Conservation (phyloP, 345 rosid species). For the Cardamine chenopodiifolia region DNA sequence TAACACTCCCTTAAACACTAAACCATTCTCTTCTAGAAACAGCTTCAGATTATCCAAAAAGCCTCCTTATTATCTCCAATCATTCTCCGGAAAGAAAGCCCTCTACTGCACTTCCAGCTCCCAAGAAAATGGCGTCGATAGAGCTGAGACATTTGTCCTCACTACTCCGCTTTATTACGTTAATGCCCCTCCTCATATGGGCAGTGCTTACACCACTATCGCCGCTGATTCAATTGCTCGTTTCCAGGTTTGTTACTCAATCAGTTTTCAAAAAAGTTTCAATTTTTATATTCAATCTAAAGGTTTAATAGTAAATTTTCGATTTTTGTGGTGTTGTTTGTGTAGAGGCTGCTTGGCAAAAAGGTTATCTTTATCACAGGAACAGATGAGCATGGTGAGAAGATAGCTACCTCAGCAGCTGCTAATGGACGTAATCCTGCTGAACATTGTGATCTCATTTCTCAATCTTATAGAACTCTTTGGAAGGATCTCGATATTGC, state of each 20-base stretch:
- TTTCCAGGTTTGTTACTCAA: slow-evolving; percentile 65
- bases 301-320: neutral
- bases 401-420: slow-evolving; percentile 83
- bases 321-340: neutral
- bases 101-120: slow-evolving; percentile 49
- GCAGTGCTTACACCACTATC: slow-evolving; percentile 96
- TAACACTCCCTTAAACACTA: slow-evolving; percentile 41
- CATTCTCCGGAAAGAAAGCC: slow-evolving; percentile 42
- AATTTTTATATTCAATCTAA: neutral
- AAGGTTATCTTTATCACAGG: slow-evolving; percentile 85
- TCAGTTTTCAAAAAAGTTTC: slow-evolving; percentile 13
- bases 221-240: slow-evolving; percentile 96
- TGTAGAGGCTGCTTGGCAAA: slow-evolving; percentile 86
- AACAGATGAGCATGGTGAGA: slow-evolving; percentile 96
- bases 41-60: slow-evolving; percentile 50
- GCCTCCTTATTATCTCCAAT: slow-evolving; percentile 37
- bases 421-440: slow-evolving; percentile 65
- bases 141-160: slow-evolving; percentile 59
- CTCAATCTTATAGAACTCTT: slow-evolving; percentile 69
- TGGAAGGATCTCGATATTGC: slow-evolving; percentile 87
- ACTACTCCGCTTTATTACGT: slow-evolving; percentile 97
- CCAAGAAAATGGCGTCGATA: slow-evolving; percentile 13
- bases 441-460: slow-evolving; percentile 82
- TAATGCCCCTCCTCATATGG: slow-evolving; percentile 99
- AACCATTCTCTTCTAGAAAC: slow-evolving; percentile 45